Percentiles rank a stretch among this genome's conserved stretches.
Evolutionary conservation across 2,329 filamentous ascomycete species (phyloP).

Genomic region (Erysiphe pisi): DNA sequence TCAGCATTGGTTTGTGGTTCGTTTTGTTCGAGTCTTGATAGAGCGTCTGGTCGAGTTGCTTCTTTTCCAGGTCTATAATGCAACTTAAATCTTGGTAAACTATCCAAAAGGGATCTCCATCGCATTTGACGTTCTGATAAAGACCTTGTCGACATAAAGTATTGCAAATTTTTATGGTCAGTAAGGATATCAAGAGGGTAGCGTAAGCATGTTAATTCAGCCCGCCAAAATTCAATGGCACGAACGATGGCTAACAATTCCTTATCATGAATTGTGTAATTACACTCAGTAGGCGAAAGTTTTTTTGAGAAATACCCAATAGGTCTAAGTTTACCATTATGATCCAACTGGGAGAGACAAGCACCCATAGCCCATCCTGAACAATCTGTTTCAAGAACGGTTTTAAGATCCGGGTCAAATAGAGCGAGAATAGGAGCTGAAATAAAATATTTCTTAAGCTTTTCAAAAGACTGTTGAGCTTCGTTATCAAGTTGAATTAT

Average conservation of each 20-base stretch:
- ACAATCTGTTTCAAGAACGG: conserved; percentile 1
- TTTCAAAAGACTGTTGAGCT: not conserved
- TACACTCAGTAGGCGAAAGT: too few relatives aligned
- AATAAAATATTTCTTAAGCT: not conserved
- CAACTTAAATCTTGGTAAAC: not conserved
- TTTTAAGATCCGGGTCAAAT: not conserved
- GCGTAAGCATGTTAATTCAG: too few relatives aligned
- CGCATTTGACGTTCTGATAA: not conserved
- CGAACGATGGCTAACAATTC: too few relatives aligned
- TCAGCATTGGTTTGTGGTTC: not conserved
- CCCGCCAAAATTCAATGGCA: too few relatives aligned
- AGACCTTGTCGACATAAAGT: not conserved
- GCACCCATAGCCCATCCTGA: not conserved
- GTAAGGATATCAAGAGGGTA: too few relatives aligned
- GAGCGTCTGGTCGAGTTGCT: not conserved
- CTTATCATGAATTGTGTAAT: too few relatives aligned
- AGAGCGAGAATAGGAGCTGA: not conserved
- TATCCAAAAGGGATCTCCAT: conserved; percentile 7
- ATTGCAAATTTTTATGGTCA: too few relatives aligned
- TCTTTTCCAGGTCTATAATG: not conserved
- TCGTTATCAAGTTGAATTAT: not conserved
- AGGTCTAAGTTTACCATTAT: not conserved
- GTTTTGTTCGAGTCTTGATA: conserved; percentile 21
- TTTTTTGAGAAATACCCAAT: conserved; percentile 2
- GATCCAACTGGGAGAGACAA: not conserved